Conservation (phyloP, 1,284 basidiomycete species). For the Erythrobasidium hasegawianum region DNA sequence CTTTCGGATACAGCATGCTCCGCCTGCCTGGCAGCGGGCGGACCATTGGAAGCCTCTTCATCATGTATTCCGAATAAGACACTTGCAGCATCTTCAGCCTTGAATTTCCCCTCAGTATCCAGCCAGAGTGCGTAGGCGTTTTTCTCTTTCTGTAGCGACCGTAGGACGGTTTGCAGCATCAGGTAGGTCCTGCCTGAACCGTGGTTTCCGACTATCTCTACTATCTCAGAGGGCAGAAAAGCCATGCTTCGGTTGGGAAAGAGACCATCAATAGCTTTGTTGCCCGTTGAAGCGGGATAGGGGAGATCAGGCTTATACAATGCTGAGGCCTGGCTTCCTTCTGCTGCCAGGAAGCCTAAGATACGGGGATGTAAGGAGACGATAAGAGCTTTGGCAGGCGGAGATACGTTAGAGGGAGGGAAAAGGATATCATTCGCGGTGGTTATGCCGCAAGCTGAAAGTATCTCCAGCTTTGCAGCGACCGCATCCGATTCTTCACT, state of each 20-base stretch:
- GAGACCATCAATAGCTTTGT: not conserved
- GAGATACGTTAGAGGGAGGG: not conserved
- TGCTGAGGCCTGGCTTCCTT: conserved; percentile 2
- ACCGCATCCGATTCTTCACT: not conserved
- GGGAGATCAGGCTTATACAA: not conserved
- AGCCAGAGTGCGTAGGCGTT: conserved; percentile 23
- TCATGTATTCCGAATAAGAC: not conserved
- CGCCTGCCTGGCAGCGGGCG: not conserved
- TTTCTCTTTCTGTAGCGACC: conserved; percentile 1
- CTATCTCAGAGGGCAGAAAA: conserved; percentile 9
- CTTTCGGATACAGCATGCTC: not conserved
- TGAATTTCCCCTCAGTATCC: conserved; percentile 20
- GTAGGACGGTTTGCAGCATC: conserved; percentile 22
- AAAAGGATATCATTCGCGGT: conserved; percentile 20
- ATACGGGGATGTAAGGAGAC: not conserved
- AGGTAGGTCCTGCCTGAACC: conserved; percentile 22
- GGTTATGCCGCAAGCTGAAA: conserved; percentile 4
- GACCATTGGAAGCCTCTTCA: not conserved
- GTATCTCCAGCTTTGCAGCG: not conserved
- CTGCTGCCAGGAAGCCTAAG: conserved; percentile 5
- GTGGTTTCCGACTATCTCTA: conserved; percentile 15
- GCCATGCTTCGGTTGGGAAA: not conserved
- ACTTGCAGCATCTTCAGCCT: conserved; percentile 8
- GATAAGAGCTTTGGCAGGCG: not conserved
- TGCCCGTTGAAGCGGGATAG: not conserved